phyloP scores from a whole-genome alignment of 805 yeast species.

The Metschnikowia koreensis region DNA sequence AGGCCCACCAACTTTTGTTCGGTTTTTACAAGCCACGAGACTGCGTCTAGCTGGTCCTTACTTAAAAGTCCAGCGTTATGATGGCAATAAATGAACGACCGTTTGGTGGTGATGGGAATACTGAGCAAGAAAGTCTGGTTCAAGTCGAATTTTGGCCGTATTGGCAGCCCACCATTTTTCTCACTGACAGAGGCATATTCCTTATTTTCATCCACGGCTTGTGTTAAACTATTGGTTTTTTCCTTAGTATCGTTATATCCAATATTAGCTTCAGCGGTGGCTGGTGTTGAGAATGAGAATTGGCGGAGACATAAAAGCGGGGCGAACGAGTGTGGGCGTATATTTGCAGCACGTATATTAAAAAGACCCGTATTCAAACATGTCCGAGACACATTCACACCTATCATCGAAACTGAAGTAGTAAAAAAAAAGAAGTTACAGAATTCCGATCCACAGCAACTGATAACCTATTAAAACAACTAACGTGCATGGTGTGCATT shows the following conservation, averaged over 20 bases:
- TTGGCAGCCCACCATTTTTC: background rate
- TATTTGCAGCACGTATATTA: background rate
- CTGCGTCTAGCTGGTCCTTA: slow-evolving; percentile 23
- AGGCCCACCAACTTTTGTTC: slow-evolving; percentile 48
- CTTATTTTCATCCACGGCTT: slow-evolving; percentile 4
- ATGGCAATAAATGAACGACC: slow-evolving; percentile 68
- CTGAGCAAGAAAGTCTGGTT: slow-evolving; percentile 62
- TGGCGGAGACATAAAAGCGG: background rate
- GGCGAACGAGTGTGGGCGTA: background rate
- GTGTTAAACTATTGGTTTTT: background rate
- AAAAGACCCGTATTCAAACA: background rate
- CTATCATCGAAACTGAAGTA: background rate
- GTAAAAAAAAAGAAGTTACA: background rate
- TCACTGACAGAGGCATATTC: background rate
- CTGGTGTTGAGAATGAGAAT: background rate
- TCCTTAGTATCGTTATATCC: background rate
- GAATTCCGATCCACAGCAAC: background rate
- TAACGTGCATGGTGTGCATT: background rate
- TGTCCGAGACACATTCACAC: background rate
- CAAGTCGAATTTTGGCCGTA: slow-evolving; percentile 13
- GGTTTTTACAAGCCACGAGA: slow-evolving; percentile 36
- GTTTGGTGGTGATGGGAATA: slow-evolving; percentile 65
- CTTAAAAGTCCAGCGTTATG: slow-evolving; percentile 38
- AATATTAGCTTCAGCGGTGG: background rate
- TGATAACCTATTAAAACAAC: background rate